These are phyloP conservation scores for Brettanomyces custersianus DNA, from an alignment of 805 yeast genomes.

Conservation along the genomic window DNA sequence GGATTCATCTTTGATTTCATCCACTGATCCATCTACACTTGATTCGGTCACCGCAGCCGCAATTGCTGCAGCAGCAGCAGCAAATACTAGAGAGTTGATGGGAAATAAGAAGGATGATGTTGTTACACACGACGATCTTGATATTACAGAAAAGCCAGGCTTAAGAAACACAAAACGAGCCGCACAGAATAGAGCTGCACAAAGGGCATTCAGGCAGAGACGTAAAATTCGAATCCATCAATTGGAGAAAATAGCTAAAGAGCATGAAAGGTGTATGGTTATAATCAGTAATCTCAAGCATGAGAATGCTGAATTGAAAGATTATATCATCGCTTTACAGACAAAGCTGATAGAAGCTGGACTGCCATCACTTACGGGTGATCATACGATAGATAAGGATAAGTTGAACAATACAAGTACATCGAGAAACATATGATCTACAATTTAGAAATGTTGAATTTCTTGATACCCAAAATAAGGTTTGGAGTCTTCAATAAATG, in stretches of 20 bases:
- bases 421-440: too few species aligned
- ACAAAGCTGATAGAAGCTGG: slow-evolving; percentile 44
- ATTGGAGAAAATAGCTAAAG: slow-evolving; percentile 60
- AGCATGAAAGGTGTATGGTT: slow-evolving; percentile 52
- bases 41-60: slow-evolving; percentile 12
- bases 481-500: too few species aligned
- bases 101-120: not conserved
- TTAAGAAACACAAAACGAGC: slow-evolving; percentile 77
- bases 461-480: too few species aligned
- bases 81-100: not conserved
- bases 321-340: slow-evolving; percentile 63
- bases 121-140: not conserved
- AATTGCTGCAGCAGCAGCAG: slow-evolving; percentile 30
- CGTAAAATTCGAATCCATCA: slow-evolving; percentile 77
- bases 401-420: too few species aligned
- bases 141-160: slow-evolving; percentile 23
- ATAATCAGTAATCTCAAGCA: slow-evolving; percentile 57
- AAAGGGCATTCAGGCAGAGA: slow-evolving; percentile 81
- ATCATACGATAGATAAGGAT: too few species aligned
- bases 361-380: too few species aligned
- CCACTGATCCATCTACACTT: slow-evolving; percentile 7
- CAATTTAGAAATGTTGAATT: too few species aligned
- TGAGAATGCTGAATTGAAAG: slow-evolving; percentile 66
- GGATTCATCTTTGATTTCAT: slow-evolving; percentile 8
- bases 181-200: slow-evolving; percentile 86